A percentile compares a stretch with the other conserved stretches of the same genome.
phyloP scores from a whole-genome alignment of 305 asterid genomes.

The Plantago rigida region DNA sequence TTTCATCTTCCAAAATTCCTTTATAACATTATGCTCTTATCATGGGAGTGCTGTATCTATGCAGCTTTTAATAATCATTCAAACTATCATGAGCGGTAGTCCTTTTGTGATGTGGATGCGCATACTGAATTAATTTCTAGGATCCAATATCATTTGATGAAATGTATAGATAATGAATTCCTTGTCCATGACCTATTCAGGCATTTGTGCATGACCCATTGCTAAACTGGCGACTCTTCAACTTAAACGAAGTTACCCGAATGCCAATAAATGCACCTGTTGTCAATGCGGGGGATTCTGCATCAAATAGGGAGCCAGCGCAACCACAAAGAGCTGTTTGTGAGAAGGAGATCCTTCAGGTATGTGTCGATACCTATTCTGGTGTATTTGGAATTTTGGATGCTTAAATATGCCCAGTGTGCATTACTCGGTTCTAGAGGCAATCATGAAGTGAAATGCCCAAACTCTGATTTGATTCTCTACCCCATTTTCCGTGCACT shows the following conservation, averaged over 20 bases:
- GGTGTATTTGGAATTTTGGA: neutral
- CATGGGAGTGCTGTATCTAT: too few species aligned
- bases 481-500: too few species aligned
- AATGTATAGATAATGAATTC: slow-evolving; percentile 1
- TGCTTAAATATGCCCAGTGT: neutral
- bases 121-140: neutral
- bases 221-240: slow-evolving; percentile 96
- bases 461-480: too few species aligned
- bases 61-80: too few species aligned
- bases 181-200: slow-evolving; percentile 30
- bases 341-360: slow-evolving; percentile 94
- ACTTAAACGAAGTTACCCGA: slow-evolving; percentile 92
- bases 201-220: slow-evolving; percentile 98
- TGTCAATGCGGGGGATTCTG: slow-evolving; percentile 57
- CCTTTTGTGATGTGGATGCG: neutral
- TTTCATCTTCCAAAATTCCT: too few species aligned
- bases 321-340: slow-evolving; percentile 87
- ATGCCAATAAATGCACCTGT: slow-evolving; percentile 59
- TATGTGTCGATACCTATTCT: slow-evolving; percentile 11
- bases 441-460: too few species aligned
- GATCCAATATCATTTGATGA: neutral
- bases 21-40: too few species aligned
- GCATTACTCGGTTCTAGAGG: too few species aligned
- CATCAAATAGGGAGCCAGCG: slow-evolving; percentile 49
- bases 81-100: too few species aligned